phyloP scores from a whole-genome alignment of 2,329 filamentous ascomycete species.

The Blumeria graminis region DNA sequence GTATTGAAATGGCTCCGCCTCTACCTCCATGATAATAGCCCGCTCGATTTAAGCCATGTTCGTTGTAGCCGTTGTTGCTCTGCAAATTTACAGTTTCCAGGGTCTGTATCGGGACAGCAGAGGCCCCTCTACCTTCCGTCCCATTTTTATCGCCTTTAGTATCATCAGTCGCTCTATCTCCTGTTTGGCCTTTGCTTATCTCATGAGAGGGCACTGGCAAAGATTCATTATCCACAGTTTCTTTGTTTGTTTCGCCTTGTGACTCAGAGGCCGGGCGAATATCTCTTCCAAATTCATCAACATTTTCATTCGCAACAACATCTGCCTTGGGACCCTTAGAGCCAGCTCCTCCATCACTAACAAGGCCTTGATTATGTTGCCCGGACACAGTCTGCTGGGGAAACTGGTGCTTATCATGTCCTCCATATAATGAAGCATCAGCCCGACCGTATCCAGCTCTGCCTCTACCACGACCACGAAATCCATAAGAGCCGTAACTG shows the following conservation, averaged over 20 bases:
- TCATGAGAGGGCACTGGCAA: neutral
- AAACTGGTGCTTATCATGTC: constrained; percentile 13
- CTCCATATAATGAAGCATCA: constrained; percentile 12
- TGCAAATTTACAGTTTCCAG: constrained; percentile 21
- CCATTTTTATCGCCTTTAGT: constrained; percentile 3
- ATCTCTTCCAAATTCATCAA: constrained; percentile 17
- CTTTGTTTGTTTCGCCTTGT: constrained; percentile 5
- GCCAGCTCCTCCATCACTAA: constrained; percentile 12
- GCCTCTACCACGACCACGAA: constrained; percentile 17
- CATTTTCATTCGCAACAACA: constrained; percentile 7
- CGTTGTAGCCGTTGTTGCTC: constrained; percentile 16
- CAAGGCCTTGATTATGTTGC: constrained; percentile 10
- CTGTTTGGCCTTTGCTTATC: neutral
- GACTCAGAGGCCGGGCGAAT: constrained; percentile 11
- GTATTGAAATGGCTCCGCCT: constrained; percentile 17
- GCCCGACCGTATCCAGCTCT: constrained; percentile 14
- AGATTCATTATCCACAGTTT: neutral
- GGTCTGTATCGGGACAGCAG: constrained; percentile 14
- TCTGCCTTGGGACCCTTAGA: constrained; percentile 14
- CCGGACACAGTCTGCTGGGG: constrained; percentile 11
- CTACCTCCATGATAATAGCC: constrained; percentile 17
- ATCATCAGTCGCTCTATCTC: constrained; percentile 3
- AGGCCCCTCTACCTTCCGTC: constrained; percentile 4
- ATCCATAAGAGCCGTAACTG: constrained; percentile 36
- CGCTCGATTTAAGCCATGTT: constrained; percentile 15